These are phyloP conservation scores for Didymella keratinophila DNA, from an alignment of 2,329 filamentous ascomycete species.

Conservation along the genomic window DNA sequence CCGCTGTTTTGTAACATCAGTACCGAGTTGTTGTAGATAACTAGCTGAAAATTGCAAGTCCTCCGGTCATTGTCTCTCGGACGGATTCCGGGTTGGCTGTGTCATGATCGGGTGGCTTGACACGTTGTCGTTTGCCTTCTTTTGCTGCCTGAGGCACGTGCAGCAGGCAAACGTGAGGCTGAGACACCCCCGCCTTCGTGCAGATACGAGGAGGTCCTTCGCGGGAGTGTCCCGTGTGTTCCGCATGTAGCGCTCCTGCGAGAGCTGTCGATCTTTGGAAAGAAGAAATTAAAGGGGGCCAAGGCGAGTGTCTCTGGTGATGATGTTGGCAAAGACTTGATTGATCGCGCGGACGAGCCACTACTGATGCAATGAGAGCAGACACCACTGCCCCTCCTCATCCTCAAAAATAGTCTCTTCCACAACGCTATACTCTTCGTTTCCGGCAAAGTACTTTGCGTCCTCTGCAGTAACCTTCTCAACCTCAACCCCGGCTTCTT, in stretches of 20 bases:
- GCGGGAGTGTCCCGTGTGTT: background rate
- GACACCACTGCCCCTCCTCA: no score
- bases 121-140: slow-evolving; percentile 20
- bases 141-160: slow-evolving; percentile 1
- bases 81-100: background rate
- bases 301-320: background rate
- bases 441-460: no score
- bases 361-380: no score
- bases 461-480: no score
- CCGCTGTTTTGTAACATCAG: background rate
- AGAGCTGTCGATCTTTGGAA: background rate
- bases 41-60: background rate
- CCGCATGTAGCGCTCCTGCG: background rate
- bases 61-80: background rate
- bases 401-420: no score
- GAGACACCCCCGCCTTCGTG: slow-evolving; percentile 14
- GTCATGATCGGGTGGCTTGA: slow-evolving; percentile 13
- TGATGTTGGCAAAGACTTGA: no score
- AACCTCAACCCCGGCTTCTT: no score
- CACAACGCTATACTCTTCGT: no score
- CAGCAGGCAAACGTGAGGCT: slow-evolving; percentile 22
- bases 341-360: no score
- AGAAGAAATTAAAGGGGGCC: background rate
- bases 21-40: background rate
- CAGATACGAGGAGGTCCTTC: slow-evolving; percentile 18